Evolutionary conservation across 345 rosid genomes (phyloP), one percentile per base, ranked within the genome.

Genomic region (Carallia brachiata): DNA sequence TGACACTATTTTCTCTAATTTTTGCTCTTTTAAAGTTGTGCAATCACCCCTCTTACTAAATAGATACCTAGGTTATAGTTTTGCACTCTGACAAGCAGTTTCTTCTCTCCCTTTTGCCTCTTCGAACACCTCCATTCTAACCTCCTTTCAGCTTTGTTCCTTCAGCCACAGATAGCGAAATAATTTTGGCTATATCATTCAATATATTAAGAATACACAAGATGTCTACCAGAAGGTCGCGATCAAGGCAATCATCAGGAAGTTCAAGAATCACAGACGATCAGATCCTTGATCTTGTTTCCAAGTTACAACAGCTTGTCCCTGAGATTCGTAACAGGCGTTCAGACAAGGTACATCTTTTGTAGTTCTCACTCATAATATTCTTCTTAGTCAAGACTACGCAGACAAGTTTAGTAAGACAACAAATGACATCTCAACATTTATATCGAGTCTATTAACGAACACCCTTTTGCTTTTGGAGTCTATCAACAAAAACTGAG

Each of bases 211-310:
- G 17, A 44, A 44, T 16, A 5, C 30, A 12, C 7, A 71, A 75
- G 63, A 93, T 93, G 97, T 91, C 98, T 70, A 82, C 86, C 86
- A 74, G 98, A 83, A 91, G 86, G 69, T 87, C 98, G 32, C 73
- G 90, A 75, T 84, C 96, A 72, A 89, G 91, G 78, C 86, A 83
- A 65, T 78, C 93, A 65, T 78, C 93, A 36, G 86, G 87, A 50
- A 68, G 79, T 67, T 83, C 96, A 61, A 86, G 91, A 78, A 93
- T 93, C 81, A 79, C 80, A 6, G 97, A 93, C 65, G 98, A 91
- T 72, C 98, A 93, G 87, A 89, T 93, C 84, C 80, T 84, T 73
- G 97, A 93, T 79, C 97, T 93, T 65, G 91, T 93, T 66, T 70
- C 92, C 66, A 89, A 84, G 82, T 81, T 93, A 71, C 97, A 91